Conservation (phyloP, 169 alveolate genomes). For the Babesia ovata region DNA sequence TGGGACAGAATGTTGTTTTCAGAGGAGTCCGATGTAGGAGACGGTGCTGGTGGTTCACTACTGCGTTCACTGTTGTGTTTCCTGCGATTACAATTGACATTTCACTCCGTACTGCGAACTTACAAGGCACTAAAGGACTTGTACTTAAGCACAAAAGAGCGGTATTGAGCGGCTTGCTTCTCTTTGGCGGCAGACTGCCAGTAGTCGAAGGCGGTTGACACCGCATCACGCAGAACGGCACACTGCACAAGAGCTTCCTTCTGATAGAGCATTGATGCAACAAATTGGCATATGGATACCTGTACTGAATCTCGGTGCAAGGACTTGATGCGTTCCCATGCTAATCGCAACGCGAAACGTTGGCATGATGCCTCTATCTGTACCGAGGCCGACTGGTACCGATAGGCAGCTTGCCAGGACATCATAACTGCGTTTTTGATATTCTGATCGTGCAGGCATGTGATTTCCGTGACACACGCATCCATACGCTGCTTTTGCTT, state of each 20-base stretch:
- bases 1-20: not conserved
- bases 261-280: not conserved
- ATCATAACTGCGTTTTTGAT: not conserved
- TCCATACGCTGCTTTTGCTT: not conserved
- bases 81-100: not conserved
- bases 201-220: not conserved
- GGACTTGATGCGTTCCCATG: conserved; percentile 11
- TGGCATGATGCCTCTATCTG: not conserved
- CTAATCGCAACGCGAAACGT: conserved; percentile 2
- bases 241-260: conserved; percentile 7
- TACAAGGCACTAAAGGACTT: conserved; percentile 28
- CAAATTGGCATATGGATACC: not conserved
- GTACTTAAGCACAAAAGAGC: conserved; percentile 14
- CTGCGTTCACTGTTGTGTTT: not conserved
- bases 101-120: not conserved
- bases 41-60: not conserved
- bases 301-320: not conserved
- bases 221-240: conserved; percentile 20
- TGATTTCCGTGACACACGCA: conserved; percentile 4
- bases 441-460: not conserved
- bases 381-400: conserved; percentile 3
- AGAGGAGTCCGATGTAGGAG: not conserved
- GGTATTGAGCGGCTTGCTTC: conserved; percentile 31
- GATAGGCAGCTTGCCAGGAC: not conserved
- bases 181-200: conserved; percentile 32